These are phyloP conservation scores for Amanita pallidorosea DNA, from an alignment of 768 basidiomycete species.

Conservation along the genomic window DNA sequence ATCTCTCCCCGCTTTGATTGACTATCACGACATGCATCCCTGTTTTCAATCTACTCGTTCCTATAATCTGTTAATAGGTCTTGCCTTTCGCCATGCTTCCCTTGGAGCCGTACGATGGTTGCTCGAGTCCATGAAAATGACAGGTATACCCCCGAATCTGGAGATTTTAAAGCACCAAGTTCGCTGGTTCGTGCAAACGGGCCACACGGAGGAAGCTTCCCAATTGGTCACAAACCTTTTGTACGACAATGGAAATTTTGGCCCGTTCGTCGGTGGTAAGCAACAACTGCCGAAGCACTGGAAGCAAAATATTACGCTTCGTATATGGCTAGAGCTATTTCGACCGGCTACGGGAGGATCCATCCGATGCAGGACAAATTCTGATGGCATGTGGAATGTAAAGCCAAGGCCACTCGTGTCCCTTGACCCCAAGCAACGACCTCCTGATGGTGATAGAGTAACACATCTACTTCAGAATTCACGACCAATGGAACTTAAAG, in stretches of 20 bases:
- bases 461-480: slow-evolving; percentile 16
- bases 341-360: slow-evolving; percentile 26
- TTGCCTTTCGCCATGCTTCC: slow-evolving; percentile 40
- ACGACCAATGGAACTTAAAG: slow-evolving; percentile 30
- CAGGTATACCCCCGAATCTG: slow-evolving; percentile 29
- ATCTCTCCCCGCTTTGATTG: slow-evolving; percentile 28
- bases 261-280: background rate
- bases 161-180: slow-evolving; percentile 49
- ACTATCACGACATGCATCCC: slow-evolving; percentile 34
- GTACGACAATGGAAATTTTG: slow-evolving; percentile 7
- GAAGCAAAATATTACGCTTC: slow-evolving; percentile 24
- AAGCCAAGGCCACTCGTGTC: background rate
- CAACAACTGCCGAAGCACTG: slow-evolving; percentile 1
- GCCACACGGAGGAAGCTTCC: slow-evolving; percentile 53
- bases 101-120: slow-evolving; percentile 36
- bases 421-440: background rate
- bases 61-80: slow-evolving; percentile 31
- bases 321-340: slow-evolving; percentile 56
- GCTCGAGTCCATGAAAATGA: slow-evolving; percentile 34
- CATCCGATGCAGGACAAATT: background rate
- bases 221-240: slow-evolving; percentile 19
- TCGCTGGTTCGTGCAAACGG: slow-evolving; percentile 45
- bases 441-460: background rate
- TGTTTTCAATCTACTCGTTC: slow-evolving; percentile 28
- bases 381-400: background rate